These are phyloP conservation scores for Teunomyces barrocoloradensis DNA, from an alignment of 805 yeast genomes.

Conservation along the genomic window DNA sequence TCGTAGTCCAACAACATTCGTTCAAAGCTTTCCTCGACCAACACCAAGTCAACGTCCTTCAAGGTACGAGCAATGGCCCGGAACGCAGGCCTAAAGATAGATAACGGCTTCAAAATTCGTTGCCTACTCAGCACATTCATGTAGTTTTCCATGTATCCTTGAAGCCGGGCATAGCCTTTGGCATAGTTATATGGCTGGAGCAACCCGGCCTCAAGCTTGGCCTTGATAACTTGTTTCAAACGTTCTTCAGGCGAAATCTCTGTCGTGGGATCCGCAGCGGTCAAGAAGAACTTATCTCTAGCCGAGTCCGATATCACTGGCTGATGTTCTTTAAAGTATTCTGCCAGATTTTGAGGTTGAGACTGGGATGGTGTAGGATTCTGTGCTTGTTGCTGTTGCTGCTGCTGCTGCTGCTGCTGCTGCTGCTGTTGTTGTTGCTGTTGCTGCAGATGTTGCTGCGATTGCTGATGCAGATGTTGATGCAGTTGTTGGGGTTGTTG, in stretches of 20 bases:
- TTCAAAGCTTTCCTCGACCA: slow-evolving; percentile 93
- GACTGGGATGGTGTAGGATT: slow-evolving; percentile 1
- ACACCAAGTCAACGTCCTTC: slow-evolving; percentile 84
- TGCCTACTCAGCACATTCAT: slow-evolving; percentile 84
- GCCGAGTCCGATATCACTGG: slow-evolving; percentile 70
- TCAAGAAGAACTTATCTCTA: slow-evolving; percentile 85
- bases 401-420: slow-evolving; percentile 2
- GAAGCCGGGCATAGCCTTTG: slow-evolving; percentile 85
- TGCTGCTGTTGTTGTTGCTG: slow-evolving; percentile 4
- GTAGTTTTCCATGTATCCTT: slow-evolving; percentile 86
- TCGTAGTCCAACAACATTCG: slow-evolving; percentile 91
- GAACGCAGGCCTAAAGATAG: slow-evolving; percentile 87
- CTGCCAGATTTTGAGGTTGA: slow-evolving; percentile 1
- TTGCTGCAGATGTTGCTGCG: slow-evolving; percentile 3
- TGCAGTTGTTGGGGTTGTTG: not conserved
- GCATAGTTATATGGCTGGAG: slow-evolving; percentile 92
- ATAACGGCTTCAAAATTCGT: slow-evolving; percentile 79
- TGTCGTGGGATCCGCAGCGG: slow-evolving; percentile 96
- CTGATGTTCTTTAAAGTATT: slow-evolving; percentile 21
- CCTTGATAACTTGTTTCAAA: slow-evolving; percentile 87
- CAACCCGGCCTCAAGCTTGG: slow-evolving; percentile 90
- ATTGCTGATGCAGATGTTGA: slow-evolving; percentile 7
- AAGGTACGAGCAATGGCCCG: slow-evolving; percentile 87
- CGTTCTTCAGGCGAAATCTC: slow-evolving; percentile 93
- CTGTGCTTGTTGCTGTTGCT: slow-evolving; percentile 6